phyloP scores from a whole-genome alignment of 2,329 filamentous ascomycete genomes.

The Penicillium corylophilum region DNA sequence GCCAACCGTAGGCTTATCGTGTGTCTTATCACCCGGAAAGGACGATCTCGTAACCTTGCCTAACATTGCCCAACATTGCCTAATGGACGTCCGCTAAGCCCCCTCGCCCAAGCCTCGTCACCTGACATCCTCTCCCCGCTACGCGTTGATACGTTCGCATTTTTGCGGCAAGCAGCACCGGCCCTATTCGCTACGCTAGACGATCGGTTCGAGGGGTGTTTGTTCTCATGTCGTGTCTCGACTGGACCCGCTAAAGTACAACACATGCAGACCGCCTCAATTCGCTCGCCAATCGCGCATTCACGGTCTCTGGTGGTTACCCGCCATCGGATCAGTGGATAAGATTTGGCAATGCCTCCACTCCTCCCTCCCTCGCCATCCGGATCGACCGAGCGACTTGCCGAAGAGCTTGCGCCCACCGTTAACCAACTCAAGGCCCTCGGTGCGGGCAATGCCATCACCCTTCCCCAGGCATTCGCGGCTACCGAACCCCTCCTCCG shows the following conservation, averaged over 20 bases:
- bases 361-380: conserved; percentile 29
- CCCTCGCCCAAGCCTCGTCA: not conserved
- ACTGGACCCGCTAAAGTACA: conserved; percentile 19
- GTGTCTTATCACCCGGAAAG: not conserved
- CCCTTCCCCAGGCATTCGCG: conserved; percentile 36
- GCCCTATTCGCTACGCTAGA: not conserved
- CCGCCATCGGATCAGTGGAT: conserved; percentile 33
- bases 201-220: not conserved
- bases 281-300: conserved; percentile 29
- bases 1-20: not conserved
- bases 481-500: conserved; percentile 60
- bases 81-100: not conserved
- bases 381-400: conserved; percentile 35
- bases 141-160: not conserved
- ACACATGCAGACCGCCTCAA: conserved; percentile 36
- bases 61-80: not conserved
- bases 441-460: conserved; percentile 29
- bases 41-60: not conserved
- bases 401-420: conserved; percentile 38
- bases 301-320: conserved; percentile 37
- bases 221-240: conserved; percentile 3
- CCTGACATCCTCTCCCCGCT: not conserved
- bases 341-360: conserved; percentile 33
- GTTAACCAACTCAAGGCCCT: conserved; percentile 38
- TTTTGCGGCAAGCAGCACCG: not conserved